These are phyloP conservation scores for Biscogniauxia mediterranea DNA, from an alignment of 2,329 filamentous ascomycete genomes.

Conservation along the genomic window DNA sequence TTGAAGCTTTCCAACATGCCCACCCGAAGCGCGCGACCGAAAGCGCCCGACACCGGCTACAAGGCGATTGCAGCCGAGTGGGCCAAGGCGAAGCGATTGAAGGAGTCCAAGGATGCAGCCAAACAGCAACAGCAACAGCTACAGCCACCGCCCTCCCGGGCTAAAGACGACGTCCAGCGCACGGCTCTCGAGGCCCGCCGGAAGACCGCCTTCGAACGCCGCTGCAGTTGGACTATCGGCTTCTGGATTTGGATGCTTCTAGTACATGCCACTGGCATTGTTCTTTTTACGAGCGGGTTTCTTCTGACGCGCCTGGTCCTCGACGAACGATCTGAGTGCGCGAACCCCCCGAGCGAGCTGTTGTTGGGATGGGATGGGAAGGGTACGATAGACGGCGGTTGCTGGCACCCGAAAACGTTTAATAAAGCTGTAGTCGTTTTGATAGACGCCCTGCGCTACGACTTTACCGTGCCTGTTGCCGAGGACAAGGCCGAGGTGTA, in stretches of 20 bases:
- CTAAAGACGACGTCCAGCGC: slow-evolving; percentile 43
- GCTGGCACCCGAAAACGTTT: slow-evolving; percentile 95
- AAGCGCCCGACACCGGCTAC: slow-evolving; percentile 42
- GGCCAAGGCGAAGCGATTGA: slow-evolving; percentile 51
- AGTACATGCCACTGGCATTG: slow-evolving; percentile 78
- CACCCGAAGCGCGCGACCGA: slow-evolving; percentile 27
- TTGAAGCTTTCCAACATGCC: slow-evolving; percentile 24
- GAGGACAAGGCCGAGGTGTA: slow-evolving; percentile 61
- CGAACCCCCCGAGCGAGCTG: slow-evolving; percentile 62
- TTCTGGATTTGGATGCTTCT: slow-evolving; percentile 70
- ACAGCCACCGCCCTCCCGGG: slow-evolving; percentile 33
- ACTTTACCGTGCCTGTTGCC: slow-evolving; percentile 84
- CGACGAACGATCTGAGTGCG: slow-evolving; percentile 71
- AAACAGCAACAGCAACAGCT: slow-evolving; percentile 24
- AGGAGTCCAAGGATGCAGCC: slow-evolving; percentile 41
- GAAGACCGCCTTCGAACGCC: slow-evolving; percentile 49
- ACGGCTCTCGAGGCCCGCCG: slow-evolving; percentile 47
- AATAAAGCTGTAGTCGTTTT: slow-evolving; percentile 87
- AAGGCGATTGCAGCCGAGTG: slow-evolving; percentile 53
- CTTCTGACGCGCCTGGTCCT: slow-evolving; percentile 82
- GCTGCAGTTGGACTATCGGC: slow-evolving; percentile 58
- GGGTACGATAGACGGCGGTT: slow-evolving; percentile 61
- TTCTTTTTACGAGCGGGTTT: slow-evolving; percentile 93
- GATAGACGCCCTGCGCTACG: slow-evolving; percentile 92
- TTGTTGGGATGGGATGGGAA: slow-evolving; percentile 42